phyloP scores from a whole-genome alignment of 2,329 filamentous ascomycete genomes.

The Lithohypha guttulata region DNA sequence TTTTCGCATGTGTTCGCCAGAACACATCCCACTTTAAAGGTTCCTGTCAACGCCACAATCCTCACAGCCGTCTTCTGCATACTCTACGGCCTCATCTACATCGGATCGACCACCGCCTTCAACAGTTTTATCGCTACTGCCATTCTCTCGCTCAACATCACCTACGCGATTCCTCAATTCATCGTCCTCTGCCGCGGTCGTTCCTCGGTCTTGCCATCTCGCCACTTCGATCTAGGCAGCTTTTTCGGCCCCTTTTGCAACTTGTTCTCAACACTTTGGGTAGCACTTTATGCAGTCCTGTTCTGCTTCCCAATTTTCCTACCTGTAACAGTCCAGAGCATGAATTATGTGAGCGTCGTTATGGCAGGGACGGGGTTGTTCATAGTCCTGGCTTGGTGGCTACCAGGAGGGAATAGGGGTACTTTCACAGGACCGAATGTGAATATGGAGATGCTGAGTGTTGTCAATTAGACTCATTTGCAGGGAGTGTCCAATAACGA shows the following conservation, averaged over 20 bases:
- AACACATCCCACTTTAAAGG: constrained; percentile 11
- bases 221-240: not conserved
- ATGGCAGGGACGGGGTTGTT: not conserved
- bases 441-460: not conserved
- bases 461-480: too few species aligned
- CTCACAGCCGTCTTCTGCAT: constrained; percentile 19
- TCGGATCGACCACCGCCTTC: constrained; percentile 16
- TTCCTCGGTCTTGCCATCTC: constrained; percentile 5
- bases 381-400: not conserved
- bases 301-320: constrained; percentile 25
- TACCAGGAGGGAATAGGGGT: not conserved
- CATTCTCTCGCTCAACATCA: constrained; percentile 15
- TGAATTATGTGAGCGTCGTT: constrained; percentile 22
- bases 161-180: constrained; percentile 24
- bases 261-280: constrained; percentile 21
- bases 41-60: constrained; percentile 22
- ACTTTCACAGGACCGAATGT: not conserved
- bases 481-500: too few species aligned
- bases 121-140: constrained; percentile 23
- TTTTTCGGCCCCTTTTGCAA: constrained; percentile 16
- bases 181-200: constrained; percentile 23
- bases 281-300: constrained; percentile 22
- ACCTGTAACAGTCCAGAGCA: constrained; percentile 28
- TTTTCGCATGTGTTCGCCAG: constrained; percentile 17
- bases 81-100: constrained; percentile 24